Evolutionary conservation across 164 flowering plant species (phyloP).

Genomic region (Litsea cubeba): DNA sequence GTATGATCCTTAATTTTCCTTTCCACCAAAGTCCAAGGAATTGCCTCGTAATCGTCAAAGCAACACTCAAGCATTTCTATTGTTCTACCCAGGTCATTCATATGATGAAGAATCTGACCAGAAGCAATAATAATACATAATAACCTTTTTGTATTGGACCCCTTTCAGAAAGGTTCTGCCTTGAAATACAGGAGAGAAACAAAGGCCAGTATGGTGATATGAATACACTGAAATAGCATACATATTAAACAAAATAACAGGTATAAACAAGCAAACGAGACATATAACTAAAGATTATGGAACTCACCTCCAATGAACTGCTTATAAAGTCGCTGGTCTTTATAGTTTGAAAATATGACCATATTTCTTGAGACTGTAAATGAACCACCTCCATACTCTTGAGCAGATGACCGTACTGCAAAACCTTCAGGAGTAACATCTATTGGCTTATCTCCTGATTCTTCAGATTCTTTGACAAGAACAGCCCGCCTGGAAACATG

Average conservation of each 20-base stretch:
- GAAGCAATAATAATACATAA: no score
- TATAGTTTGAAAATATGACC: constrained; percentile 74
- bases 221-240: background rate
- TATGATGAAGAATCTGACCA: no score
- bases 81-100: no score
- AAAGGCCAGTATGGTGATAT: no score
- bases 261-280: background rate
- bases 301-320: constrained; percentile 55
- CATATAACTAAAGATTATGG: background rate
- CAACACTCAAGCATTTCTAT: no score
- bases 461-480: constrained; percentile 60
- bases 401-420: constrained; percentile 68
- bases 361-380: constrained; percentile 55
- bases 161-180: no score
- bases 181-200: no score
- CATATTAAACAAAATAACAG: background rate
- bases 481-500: constrained; percentile 53
- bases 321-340: constrained; percentile 86
- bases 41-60: no score
- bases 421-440: constrained; percentile 78
- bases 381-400: constrained; percentile 94
- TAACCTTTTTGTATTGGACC: no score
- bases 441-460: constrained; percentile 43
- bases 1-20: no score
- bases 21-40: no score